Base-by-base conservation (phyloP, 2,329 filamentous ascomycete species). In the Gaeumannomyces tritici region DNA sequence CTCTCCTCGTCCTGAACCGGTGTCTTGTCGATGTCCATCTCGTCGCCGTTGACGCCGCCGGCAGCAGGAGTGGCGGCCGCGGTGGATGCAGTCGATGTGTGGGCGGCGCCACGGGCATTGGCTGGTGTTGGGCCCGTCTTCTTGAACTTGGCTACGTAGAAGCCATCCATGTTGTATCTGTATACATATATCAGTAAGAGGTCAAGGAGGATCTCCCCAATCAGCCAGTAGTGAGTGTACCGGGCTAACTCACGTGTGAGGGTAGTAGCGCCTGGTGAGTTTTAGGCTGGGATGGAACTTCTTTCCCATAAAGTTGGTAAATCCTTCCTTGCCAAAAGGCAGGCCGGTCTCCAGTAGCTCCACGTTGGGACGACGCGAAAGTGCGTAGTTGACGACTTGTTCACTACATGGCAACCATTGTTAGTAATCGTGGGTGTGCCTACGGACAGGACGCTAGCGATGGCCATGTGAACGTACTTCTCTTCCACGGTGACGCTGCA, bases 101-200 rank as follows among this genome's bases (percentile, higher is more conserved):
- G n/a, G 57, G 42, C 42, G 64, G 65, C 63, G 67, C 70, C 58
- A 66, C 64, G 64, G 2, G 82, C 80, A 62, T 83, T 85, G 63
- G 81, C 77, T 1, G 90, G 88, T 55, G 89, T 90, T 3, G 91
- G 89, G 0, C 86, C 93, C 21, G 85, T 85, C 83, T 99, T 99
- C 77, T 96, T 93, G 77, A 99, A 89, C 76, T 99, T 99, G 71
- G 92, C 91, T 65, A 99, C 95, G 73, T 92, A 99, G 86, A 99
- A 99, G 66, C 95, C 95, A 74, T 71, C 95, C 42, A 99, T 92
- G 77, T 68, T 66, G 24, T 55, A 61, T 55, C 59, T 61, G 31
- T 54, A 2, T 21, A 24, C n/a, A 11, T 51, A 7, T 6, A 11
- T 51, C 42, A 51, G 21, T 51, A 24, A n/a, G 11, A 51, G 42